Percentiles rank a stretch among this genome's conserved stretches.
phyloP scores from a whole-genome alignment of 2,329 filamentous ascomycete species.

The Beauveria caledonica region DNA sequence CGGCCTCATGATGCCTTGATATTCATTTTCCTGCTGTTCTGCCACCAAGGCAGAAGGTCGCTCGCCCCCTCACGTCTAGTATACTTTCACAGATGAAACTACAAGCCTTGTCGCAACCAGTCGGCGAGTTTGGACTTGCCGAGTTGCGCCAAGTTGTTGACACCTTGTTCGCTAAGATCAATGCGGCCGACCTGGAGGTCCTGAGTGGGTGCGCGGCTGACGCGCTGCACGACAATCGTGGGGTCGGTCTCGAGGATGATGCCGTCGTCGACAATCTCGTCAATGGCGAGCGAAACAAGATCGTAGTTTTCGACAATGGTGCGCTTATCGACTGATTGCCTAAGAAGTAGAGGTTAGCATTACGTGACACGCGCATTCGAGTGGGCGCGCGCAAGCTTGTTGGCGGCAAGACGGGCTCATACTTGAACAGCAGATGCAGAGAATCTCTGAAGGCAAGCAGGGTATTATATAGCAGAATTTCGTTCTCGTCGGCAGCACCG shows the following conservation, averaged over 20 bases:
- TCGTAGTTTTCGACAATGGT: conserved; percentile 99
- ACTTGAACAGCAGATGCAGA: conserved; percentile 89
- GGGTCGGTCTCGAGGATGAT: conserved; percentile 97
- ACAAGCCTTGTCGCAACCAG: conserved; percentile 78
- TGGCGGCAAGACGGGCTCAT: conserved; percentile 22
- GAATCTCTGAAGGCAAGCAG: conserved; percentile 85
- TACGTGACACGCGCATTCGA: background rate
- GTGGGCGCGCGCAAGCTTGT: background rate
- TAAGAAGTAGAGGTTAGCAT: conserved; percentile 29
- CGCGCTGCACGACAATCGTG: conserved; percentile 83
- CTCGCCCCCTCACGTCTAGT: background rate
- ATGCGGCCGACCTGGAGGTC: conserved; percentile 91
- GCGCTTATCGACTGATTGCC: conserved; percentile 93
- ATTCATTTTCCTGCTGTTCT: background rate
- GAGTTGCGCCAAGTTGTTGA: conserved; percentile 89
- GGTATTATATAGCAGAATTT: conserved; percentile 92
- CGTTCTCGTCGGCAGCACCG: conserved; percentile 86
- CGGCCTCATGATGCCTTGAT: background rate
- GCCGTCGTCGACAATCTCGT: conserved; percentile 91
- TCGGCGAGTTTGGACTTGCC: conserved; percentile 88
- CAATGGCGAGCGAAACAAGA: conserved; percentile 83
- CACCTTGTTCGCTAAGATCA: conserved; percentile 89
- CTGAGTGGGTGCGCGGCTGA: conserved; percentile 83
- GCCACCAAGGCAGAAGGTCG: background rate
- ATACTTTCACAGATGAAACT: conserved; percentile 18